Base-by-base conservation (phyloP, 805 yeast genomes). In the Metschnikowia orientalis region DNA sequence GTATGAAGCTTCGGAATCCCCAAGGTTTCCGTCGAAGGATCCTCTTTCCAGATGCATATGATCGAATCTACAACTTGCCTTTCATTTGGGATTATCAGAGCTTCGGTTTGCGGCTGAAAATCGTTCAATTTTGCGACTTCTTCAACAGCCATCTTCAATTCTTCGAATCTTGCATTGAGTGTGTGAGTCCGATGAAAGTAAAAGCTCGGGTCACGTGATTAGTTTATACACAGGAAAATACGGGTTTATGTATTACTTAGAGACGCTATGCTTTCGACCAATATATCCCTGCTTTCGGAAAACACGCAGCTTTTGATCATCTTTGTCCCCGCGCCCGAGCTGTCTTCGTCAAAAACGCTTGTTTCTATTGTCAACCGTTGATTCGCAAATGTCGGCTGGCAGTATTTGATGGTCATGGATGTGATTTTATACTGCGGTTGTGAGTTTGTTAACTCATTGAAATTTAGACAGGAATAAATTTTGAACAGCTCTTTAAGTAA, bases 401-500 rank as follows among this genome's bases (percentile, higher is more conserved):
- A 73, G 57, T 88, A 88, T 25, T 65, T 63, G 9, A 79, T 48
- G 6, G 69, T 59, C 28, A 78, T 53, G 15, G 59, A 54, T 22
- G 69, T 67, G 3, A 80, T 77, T 14, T 53, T 51, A 30, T 45
- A 51, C 23, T 51, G 9, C 51, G 28, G 69, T 73, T 13, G 69
- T 69, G 40, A 49, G 56, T 45, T 48, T 47, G 3, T 57, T 62
- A 46, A 47, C 19, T 37, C 16, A 20, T 28, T 21, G 40, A 45
- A 32, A 35, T 65, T 53, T 25, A 79, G 60, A 1, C 67, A 56
- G 2, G 68, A 75, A 37, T 70, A 63, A 32, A 79, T 68, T 43
- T 79, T 78, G 60, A 80, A 71, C 5, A 82, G 70, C 45, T 88
- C 95, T 50, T 86, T 92, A 34, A 87, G 60, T 1, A 88, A 61